Conservation (phyloP, 192 early-diverging fungal genomes). For the Dissophora ornata region DNA sequence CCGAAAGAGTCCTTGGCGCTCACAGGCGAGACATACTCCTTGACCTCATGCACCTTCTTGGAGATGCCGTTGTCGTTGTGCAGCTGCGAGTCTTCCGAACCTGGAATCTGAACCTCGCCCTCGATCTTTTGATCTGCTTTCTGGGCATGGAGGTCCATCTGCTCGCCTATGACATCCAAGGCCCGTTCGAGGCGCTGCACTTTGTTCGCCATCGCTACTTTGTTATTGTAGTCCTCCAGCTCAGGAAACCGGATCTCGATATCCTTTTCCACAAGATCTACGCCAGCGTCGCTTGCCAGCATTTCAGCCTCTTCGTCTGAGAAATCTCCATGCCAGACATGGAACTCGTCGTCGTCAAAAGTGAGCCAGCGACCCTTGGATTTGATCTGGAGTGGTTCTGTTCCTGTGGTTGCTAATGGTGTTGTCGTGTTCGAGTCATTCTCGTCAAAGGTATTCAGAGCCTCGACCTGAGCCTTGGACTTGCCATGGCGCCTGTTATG, state of each 20-base stretch:
- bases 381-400: constrained; percentile 26
- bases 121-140: neutral
- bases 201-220: constrained; percentile 3
- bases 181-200: constrained; percentile 29
- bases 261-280: constrained; percentile 57
- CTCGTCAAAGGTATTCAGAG: neutral
- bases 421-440: no score
- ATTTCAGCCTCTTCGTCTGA: constrained; percentile 33
- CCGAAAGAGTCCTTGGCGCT: constrained; percentile 14
- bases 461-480: constrained; percentile 42
- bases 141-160: constrained; percentile 10
- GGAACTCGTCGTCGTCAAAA: constrained; percentile 42
- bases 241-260: constrained; percentile 45
- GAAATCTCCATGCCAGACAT: constrained; percentile 54
- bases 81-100: neutral
- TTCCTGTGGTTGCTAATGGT: neutral
- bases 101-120: neutral
- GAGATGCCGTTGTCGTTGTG: neutral
- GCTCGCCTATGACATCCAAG: constrained; percentile 10
- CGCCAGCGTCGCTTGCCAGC: constrained; percentile 42
- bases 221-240: constrained; percentile 25
- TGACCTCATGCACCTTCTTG: constrained; percentile 19
- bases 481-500: constrained; percentile 9
- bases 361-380: constrained; percentile 54
- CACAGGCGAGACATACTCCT: constrained; percentile 15